These are phyloP conservation scores for Picochlorum sp. DNA, from an alignment of 139 green algal genomes.

Conservation along the genomic window DNA sequence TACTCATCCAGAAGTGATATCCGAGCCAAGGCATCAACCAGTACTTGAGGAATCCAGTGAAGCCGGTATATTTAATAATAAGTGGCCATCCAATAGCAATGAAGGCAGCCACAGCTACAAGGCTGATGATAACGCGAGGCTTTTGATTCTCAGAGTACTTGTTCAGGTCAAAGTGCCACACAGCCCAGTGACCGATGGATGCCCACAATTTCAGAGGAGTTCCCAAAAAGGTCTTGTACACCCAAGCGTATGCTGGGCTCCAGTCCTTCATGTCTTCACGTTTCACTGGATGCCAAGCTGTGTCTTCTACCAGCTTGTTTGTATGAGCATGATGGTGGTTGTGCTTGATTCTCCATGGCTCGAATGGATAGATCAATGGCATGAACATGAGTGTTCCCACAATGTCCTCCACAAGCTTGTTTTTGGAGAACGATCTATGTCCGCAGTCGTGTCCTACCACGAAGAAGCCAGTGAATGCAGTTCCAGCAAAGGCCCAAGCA, in stretches of 20 bases:
- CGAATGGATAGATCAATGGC: slow-evolving; percentile 94
- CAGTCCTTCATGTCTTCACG: slow-evolving; percentile 43
- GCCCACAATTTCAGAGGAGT: slow-evolving; percentile 84
- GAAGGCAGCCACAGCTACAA: slow-evolving; percentile 64
- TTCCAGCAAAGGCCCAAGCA: slow-evolving; percentile 80
- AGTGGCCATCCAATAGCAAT: slow-evolving; percentile 51
- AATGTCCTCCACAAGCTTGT: slow-evolving; percentile 95
- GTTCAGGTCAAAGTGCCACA: slow-evolving; percentile 86
- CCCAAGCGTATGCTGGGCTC: not conserved
- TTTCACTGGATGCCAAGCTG: slow-evolving; percentile 83
- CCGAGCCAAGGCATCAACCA: slow-evolving; percentile 97
- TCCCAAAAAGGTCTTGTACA: slow-evolving; percentile 76
- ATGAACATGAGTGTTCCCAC: slow-evolving; percentile 87
- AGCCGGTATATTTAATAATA: slow-evolving; percentile 64
- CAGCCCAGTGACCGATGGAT: slow-evolving; percentile 77
- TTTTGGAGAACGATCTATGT: slow-evolving; percentile 87
- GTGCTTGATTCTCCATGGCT: slow-evolving; percentile 99
- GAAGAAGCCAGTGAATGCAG: slow-evolving; percentile 90
- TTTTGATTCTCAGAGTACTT: slow-evolving; percentile 79
- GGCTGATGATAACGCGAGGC: slow-evolving; percentile 60
- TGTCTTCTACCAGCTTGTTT: slow-evolving; percentile 96
- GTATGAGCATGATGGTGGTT: slow-evolving; percentile 96
- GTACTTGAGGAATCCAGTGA: slow-evolving; percentile 77
- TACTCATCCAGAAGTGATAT: slow-evolving; percentile 99
- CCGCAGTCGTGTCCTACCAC: slow-evolving; percentile 92